A percentile compares a stretch with the other conserved stretches of the same genome.
These are phyloP conservation scores for Phascolomyces articulosus DNA, from an alignment of 371 early-diverging fungal genomes.

Conservation along the genomic window DNA sequence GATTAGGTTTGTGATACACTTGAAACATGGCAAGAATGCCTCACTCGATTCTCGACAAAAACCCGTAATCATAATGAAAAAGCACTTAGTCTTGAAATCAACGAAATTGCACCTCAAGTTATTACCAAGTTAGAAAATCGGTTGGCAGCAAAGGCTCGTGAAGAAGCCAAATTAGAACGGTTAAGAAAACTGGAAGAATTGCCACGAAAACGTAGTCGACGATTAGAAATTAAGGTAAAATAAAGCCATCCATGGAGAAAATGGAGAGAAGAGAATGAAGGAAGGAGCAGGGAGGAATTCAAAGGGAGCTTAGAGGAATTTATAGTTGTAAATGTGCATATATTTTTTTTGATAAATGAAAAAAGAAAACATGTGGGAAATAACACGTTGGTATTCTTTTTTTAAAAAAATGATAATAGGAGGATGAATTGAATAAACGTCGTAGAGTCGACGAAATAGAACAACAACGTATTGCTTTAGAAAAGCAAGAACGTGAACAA, in stretches of 20 bases:
- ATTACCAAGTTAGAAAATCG: neutral
- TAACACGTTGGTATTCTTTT: neutral
- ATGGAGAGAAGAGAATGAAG: too few species aligned
- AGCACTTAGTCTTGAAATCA: neutral
- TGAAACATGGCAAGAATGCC: neutral
- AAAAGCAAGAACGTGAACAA: neutral
- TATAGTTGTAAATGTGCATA: too few species aligned
- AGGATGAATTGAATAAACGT: conserved; percentile 5
- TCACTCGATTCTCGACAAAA: neutral
- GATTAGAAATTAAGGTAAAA: conserved; percentile 9
- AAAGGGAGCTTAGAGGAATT: too few species aligned
- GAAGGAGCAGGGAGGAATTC: too few species aligned
- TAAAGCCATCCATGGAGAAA: too few species aligned
- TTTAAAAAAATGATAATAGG: neutral
- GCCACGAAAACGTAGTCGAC: conserved; percentile 12
- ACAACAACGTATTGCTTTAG: neutral
- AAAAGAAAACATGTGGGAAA: too few species aligned
- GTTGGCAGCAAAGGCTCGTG: conserved; percentile 1
- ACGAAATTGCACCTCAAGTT: neutral
- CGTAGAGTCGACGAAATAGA: neutral
- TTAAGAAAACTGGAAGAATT: neutral
- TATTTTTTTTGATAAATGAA: too few species aligned
- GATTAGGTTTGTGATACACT: conserved; percentile 6
- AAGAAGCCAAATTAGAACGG: neutral
- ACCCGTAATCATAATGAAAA: conserved; percentile 5